Evolutionary conservation across 805 yeast genomes (phyloP), one percentile per base, ranked within the genome.

Genomic region (Cyberlindnera suaveolens): DNA sequence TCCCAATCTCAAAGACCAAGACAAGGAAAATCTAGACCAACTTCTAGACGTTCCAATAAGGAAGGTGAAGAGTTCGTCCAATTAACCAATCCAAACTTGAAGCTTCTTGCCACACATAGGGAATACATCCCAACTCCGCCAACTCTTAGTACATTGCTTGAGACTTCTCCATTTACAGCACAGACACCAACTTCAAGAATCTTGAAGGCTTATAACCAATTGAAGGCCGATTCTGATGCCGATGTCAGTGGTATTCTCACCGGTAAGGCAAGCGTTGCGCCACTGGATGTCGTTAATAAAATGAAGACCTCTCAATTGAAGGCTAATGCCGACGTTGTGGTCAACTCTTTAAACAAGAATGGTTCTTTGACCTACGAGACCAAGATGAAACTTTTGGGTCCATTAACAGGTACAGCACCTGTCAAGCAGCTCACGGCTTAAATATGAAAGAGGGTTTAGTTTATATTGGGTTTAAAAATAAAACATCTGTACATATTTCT

Each of bases 331-430:
- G 46, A 42, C 6, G 48, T 59, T 33, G 64, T 55, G 4, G 43
- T 52, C 16, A 56, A 53, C 29, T 43, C 55, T 2, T 40, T 61
- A 45, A 57, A 61, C 46, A 52, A 46, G 29, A 61, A 60, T 44
- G 26, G 45, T 8, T 39, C 54, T 3, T 36, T 58, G 19, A 45
- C 46, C 39, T 44, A 45, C 18, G 51, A 45, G 11, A 46, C 56
- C 1, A 61, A 58, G 45, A 33, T 49, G 35, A 54, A 47, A 47
- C 38, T 59, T 13, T 41, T 61, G 38, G 47, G 52, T 30, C 61
- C 62, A 8, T 51, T 61, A 32, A 50, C 52, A 5, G 66, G 66
- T 27, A 18, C 50, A 8, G 54, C 52, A 8, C 48, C 60, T 19
- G 59, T 58, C n/a, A 58, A 56, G 43, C 49, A 48, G 32, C 39